Percentiles rank a stretch among this genome's conserved stretches.
Conservation (phyloP, 1,139 yeast genomes). For the Candida tetrigidarum region DNA sequence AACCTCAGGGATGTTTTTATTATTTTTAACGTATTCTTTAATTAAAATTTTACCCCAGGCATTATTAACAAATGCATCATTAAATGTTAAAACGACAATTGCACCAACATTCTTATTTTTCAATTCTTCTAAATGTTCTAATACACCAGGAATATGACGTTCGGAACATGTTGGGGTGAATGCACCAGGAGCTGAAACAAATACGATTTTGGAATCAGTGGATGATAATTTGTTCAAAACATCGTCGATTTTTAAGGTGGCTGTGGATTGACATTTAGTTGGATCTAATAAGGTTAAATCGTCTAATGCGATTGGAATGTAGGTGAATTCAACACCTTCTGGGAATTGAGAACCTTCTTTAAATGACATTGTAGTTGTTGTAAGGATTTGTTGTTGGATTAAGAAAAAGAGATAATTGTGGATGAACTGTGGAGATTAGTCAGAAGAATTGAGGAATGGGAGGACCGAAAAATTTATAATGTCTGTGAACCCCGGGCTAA, state of each 20-base stretch:
- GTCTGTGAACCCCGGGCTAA: too few species aligned
- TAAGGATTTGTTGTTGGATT: background rate
- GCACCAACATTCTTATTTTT: slow-evolving; percentile 67
- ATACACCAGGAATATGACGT: slow-evolving; percentile 77
- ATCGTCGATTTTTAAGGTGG: slow-evolving; percentile 25
- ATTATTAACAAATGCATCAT: slow-evolving; percentile 79
- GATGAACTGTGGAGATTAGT: too few species aligned
- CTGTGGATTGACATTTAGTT: slow-evolving; percentile 53
- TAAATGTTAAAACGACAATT: slow-evolving; percentile 69
- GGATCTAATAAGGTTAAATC: slow-evolving; percentile 45
- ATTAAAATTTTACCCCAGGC: slow-evolving; percentile 80
- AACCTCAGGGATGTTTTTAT: slow-evolving; percentile 43
- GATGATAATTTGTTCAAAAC: slow-evolving; percentile 22
- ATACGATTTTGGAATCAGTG: slow-evolving; percentile 52
- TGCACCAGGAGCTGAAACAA: slow-evolving; percentile 90
- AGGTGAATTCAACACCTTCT: slow-evolving; percentile 53
- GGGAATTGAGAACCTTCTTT: slow-evolving; percentile 48
- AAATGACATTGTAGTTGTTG: slow-evolving; percentile 15
- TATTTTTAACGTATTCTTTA: slow-evolving; percentile 22
- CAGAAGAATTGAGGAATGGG: too few species aligned
- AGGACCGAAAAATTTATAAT: too few species aligned
- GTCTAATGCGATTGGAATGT: slow-evolving; percentile 52
- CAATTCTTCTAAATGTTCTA: slow-evolving; percentile 54
- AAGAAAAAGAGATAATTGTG: too few species aligned
- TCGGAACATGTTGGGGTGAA: slow-evolving; percentile 91